These are phyloP conservation scores for Saturnispora diversa DNA, from an alignment of 805 yeast species.

Conservation along the genomic window DNA sequence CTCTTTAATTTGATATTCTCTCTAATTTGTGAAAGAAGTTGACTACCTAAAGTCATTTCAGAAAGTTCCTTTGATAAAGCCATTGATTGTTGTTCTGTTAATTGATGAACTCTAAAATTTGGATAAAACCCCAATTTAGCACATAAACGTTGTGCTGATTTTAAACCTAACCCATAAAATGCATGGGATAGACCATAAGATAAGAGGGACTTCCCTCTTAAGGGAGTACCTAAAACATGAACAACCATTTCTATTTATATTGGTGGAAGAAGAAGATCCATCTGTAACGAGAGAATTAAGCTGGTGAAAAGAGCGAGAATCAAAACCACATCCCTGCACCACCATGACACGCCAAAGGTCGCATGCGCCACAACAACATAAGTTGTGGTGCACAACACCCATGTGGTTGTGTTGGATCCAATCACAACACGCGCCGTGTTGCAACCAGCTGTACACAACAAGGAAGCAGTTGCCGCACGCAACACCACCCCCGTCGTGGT, in stretches of 20 bases:
- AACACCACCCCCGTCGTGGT: conserved; percentile 4
- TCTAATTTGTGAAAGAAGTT: conserved; percentile 61
- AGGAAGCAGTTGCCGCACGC: not conserved
- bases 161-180: conserved; percentile 80
- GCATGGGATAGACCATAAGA: conserved; percentile 61
- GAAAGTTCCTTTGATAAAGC: conserved; percentile 82
- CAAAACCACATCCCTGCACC: conserved; percentile 7
- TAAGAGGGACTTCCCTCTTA: conserved; percentile 32
- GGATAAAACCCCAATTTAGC: conserved; percentile 90
- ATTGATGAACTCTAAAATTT: conserved; percentile 87
- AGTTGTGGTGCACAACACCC: not conserved
- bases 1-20: conserved; percentile 75
- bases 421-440: conserved; percentile 1
- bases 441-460: not conserved
- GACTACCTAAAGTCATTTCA: conserved; percentile 74
- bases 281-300: conserved; percentile 7
- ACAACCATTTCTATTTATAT: conserved; percentile 35
- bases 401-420: conserved; percentile 1
- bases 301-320: conserved; percentile 8
- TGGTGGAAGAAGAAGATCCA: conserved; percentile 7
- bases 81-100: conserved; percentile 80
- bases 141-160: conserved; percentile 67
- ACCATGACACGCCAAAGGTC: conserved; percentile 1
- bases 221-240: conserved; percentile 44
- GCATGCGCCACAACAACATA: not conserved